Base-by-base conservation (phyloP, 2,329 filamentous ascomycete species). In the Pseudogymnoascus sp. region DNA sequence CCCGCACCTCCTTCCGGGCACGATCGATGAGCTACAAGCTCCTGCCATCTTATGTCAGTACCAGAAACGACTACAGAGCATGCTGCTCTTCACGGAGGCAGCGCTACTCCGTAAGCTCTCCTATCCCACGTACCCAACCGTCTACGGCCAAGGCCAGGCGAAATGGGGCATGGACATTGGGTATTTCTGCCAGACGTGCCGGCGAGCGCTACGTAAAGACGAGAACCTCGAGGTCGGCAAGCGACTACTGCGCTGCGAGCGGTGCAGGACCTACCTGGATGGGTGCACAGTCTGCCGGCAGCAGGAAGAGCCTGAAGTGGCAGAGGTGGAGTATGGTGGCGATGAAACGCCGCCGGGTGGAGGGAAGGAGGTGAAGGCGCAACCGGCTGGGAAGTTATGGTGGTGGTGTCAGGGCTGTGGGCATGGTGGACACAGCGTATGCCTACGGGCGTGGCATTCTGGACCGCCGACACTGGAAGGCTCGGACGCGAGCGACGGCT, bases 321-420 rank as follows among this genome's bases (percentile, higher is more conserved):
- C 74, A 0, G 75, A 79, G 0, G 74, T 71, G 75, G 29, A 67
- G 76, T 1, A 73, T 74, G 9, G 71, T 2, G 65, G 66, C 27
- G 33, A 37, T 37, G 58, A 39, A 39, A 40, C 37, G 58, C 35
- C 10, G 6, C 58, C 33, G 1, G 25, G 35, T 2, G 66, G 71
- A 1, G 60, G 62, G 1, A 64, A 66, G 4, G 62, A 18, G 12
- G 10, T 29, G 25, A 33, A 58, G 27, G 40, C 5, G 12, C 39
- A 45, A 27, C 48, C 60, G 15, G 55, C 29, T 5, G 63, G 3
- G 18, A 65, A 33, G 15, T 59, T 78, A 1, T 87, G 85, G 85
- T 87, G 82, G 82, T 83, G 83, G 67, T 87, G 85, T 63, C 80
- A 81, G 1, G 82, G 80, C 10, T 87, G 85, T 67, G 79, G 79